Conservation (phyloP, 441 rosid species). For the Metrosideros polymorpha region DNA sequence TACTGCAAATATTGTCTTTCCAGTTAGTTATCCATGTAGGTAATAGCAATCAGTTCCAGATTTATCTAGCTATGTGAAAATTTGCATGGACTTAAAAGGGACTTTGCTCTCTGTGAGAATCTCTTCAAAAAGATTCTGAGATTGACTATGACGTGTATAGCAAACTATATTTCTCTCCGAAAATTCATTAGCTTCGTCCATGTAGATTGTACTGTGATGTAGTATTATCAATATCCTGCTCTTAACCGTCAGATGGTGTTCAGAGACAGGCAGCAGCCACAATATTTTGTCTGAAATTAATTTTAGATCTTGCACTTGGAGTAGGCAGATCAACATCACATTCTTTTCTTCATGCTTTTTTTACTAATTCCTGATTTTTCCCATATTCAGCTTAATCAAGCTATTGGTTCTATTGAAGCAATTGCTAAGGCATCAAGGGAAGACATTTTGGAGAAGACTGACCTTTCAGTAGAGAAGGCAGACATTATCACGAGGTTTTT, state of each 20-base stretch:
- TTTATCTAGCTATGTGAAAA: not conserved
- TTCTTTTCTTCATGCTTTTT: not conserved
- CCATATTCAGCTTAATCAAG: slow-evolving; percentile 64
- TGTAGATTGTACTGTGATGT: not conserved
- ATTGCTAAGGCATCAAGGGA: slow-evolving; percentile 75
- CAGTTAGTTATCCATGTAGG: not conserved
- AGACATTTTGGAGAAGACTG: slow-evolving; percentile 60
- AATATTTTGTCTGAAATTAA: not conserved
- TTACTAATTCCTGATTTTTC: not conserved
- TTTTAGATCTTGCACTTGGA: not conserved
- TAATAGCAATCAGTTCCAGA: not conserved
- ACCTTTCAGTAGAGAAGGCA: slow-evolving; percentile 77
- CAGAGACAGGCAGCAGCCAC: not conserved
- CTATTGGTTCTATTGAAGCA: slow-evolving; percentile 84
- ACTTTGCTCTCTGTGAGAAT: not conserved
- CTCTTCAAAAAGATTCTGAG: not conserved
- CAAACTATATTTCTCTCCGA: not conserved
- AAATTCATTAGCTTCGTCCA: not conserved
- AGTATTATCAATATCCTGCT: not conserved
- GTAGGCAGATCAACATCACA: not conserved
- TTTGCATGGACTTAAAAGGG: not conserved
- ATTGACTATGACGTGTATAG: not conserved
- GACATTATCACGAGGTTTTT: slow-evolving; percentile 53
- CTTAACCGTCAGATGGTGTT: fast-evolving
- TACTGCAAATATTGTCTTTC: not conserved